Percentiles rank a stretch among this genome's conserved stretches.
phyloP scores from a whole-genome alignment of 2,329 filamentous ascomycete species.

The Claviceps spartinae region DNA sequence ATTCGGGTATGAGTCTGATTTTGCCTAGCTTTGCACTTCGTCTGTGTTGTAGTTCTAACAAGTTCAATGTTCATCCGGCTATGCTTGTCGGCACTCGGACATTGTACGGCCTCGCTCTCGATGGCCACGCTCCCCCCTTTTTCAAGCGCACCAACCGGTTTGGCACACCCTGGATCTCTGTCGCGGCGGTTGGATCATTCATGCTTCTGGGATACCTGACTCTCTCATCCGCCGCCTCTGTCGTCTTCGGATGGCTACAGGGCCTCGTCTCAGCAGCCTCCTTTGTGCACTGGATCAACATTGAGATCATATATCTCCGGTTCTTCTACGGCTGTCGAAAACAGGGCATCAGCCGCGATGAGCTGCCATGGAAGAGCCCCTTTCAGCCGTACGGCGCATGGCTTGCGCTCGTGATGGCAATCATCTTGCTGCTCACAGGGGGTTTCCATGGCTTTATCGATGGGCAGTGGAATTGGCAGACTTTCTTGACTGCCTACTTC shows the following conservation, averaged over 20 bases:
- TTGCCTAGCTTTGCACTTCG: too few species aligned
- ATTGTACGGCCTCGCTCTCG: slow-evolving; percentile 46
- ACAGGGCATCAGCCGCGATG: slow-evolving; percentile 30
- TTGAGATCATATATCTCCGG: slow-evolving; percentile 36
- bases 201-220: slow-evolving; percentile 52
- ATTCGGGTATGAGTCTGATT: slow-evolving; percentile 5
- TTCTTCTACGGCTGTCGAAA: slow-evolving; percentile 36
- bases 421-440: slow-evolving; percentile 48
- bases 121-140: slow-evolving; percentile 44
- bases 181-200: slow-evolving; percentile 34
- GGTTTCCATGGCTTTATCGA: slow-evolving; percentile 58
- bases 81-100: slow-evolving; percentile 38
- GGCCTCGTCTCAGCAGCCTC: slow-evolving; percentile 44
- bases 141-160: slow-evolving; percentile 42
- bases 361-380: slow-evolving; percentile 31
- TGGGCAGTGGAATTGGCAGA: slow-evolving; percentile 40
- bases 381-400: slow-evolving; percentile 47
- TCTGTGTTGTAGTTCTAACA: too few species aligned
- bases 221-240: slow-evolving; percentile 39
- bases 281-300: slow-evolving; percentile 38
- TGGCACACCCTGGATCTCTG: slow-evolving; percentile 38
- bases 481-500: slow-evolving; percentile 47
- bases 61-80: background rate
- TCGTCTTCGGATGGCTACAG: slow-evolving; percentile 52
- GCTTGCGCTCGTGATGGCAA: slow-evolving; percentile 38